Evolutionary conservation across 2,329 filamentous ascomycete species (phyloP), one percentile per base, ranked within the genome.

Genomic region (Hypocreales sp.): DNA sequence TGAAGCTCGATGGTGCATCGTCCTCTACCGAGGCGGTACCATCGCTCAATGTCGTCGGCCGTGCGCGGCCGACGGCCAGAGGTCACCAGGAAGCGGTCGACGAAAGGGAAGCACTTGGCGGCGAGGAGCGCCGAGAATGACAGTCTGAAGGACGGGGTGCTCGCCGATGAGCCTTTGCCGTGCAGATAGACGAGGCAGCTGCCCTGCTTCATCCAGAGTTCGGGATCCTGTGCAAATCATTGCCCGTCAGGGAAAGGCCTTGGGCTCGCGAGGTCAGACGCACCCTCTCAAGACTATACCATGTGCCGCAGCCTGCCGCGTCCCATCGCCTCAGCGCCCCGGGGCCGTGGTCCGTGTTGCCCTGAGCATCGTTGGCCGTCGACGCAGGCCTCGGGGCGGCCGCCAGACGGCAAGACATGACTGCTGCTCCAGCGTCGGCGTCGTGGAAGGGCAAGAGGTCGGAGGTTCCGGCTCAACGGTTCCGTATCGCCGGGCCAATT

Each of bases 181-280:
- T 80, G 74, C 0, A 86, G 57, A 47, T 84, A 64, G 2, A 86
- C 61, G 11, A 72, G 58, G 40, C 79, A 84, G 42, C 83, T 71
- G 10, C 74, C 79, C 35, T 72, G 53, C 8, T 63, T 57, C 33
- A 64, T 61, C 74, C 74, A 86, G 3, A 87, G 56, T 37, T 83
- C 79, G 3, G 67, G 58, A 38, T 86, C 79, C 79, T 84, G 6
- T 27, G 20, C 13, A 19, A 32, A 38, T 32, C 34, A 30, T 31
- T 24, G 23, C 14, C 9, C 25, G n/a, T n/a, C n/a, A n/a, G n/a
- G n/a, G n/a, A n/a, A n/a, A n/a, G n/a, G n/a, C n/a, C n/a, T n/a
- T n/a, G n/a, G n/a, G n/a, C n/a, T n/a, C n/a, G n/a, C n/a, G n/a
- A n/a, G n/a, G n/a, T n/a, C n/a, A n/a, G n/a, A n/a, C n/a, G n/a